Evolutionary conservation across 2,329 filamentous ascomycete genomes (phyloP).

Genomic region (Gnomoniopsis sp.): DNA sequence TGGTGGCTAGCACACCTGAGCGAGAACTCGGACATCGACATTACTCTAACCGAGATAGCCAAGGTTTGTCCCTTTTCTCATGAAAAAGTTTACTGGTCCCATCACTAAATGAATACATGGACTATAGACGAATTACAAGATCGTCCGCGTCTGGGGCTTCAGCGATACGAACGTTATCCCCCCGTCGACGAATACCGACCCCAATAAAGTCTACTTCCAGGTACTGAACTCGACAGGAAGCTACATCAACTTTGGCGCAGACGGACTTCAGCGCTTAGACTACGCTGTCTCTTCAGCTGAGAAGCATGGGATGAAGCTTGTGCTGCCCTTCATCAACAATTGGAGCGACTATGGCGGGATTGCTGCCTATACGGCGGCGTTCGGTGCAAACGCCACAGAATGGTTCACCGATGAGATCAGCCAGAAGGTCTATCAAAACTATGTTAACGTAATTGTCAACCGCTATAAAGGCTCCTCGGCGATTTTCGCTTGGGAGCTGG

Average conservation of each 20-base stretch:
- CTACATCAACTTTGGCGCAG: slow-evolving; percentile 59
- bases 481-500: slow-evolving; percentile 51
- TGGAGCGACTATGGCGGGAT: slow-evolving; percentile 68
- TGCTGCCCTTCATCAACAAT: slow-evolving; percentile 66
- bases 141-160: slow-evolving; percentile 61
- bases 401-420: slow-evolving; percentile 51
- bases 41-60: slow-evolving; percentile 21
- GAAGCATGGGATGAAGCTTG: slow-evolving; percentile 57
- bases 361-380: slow-evolving; percentile 52
- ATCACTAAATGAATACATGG: slow-evolving; percentile 29
- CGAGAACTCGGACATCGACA: slow-evolving; percentile 52
- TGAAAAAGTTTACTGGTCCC: background rate
- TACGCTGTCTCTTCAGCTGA: slow-evolving; percentile 60
- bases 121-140: slow-evolving; percentile 48
- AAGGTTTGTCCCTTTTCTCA: slow-evolving; percentile 2
- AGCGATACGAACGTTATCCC: slow-evolving; percentile 51
- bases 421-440: slow-evolving; percentile 49
- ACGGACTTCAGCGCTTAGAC: slow-evolving; percentile 63
- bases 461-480: slow-evolving; percentile 42
- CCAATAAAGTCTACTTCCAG: slow-evolving; percentile 47
- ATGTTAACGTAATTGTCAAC: slow-evolving; percentile 41
- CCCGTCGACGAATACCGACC: slow-evolving; percentile 22
- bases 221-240: slow-evolving; percentile 45
- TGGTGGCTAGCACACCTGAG: slow-evolving; percentile 29
- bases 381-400: slow-evolving; percentile 45